Conservation (phyloP, 257 asterid species). For the Galeopsis tetrahit region DNA sequence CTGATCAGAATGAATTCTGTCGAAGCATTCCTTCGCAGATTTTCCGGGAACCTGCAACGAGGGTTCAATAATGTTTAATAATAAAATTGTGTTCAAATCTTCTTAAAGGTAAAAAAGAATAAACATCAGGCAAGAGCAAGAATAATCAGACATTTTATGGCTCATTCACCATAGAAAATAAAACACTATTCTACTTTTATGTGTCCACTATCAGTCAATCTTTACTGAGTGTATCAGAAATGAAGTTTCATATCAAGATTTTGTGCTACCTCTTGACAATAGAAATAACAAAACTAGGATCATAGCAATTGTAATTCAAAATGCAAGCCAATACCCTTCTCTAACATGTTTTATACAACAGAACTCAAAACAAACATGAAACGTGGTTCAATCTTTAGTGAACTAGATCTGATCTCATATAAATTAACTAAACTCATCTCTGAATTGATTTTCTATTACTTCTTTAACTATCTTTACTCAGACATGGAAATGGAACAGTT, state of each 20-base stretch:
- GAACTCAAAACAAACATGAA: neutral
- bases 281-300: slow-evolving; percentile 4
- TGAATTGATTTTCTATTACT: neutral
- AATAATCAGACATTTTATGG: neutral
- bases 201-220: neutral
- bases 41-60: slow-evolving; percentile 79
- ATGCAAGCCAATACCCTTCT: slow-evolving; percentile 9
- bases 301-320: slow-evolving; percentile 16
- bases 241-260: neutral
- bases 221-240: neutral
- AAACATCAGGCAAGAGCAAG: neutral
- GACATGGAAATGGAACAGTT: neutral
- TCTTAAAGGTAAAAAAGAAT: too few species aligned
- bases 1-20: slow-evolving; percentile 68
- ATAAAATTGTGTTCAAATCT: too few species aligned
- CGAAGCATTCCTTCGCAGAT: slow-evolving; percentile 85
- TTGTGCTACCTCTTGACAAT: slow-evolving; percentile 12
- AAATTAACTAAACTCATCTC: neutral
- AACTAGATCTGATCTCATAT: neutral
- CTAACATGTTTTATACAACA: neutral
- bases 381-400: neutral
- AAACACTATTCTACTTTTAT: neutral
- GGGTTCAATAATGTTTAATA: too few species aligned
- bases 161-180: neutral
- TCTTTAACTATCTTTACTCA: slow-evolving; percentile 13